Base-by-base conservation (phyloP, 2,329 filamentous ascomycete genomes). In the Fusarium liriodendri region DNA sequence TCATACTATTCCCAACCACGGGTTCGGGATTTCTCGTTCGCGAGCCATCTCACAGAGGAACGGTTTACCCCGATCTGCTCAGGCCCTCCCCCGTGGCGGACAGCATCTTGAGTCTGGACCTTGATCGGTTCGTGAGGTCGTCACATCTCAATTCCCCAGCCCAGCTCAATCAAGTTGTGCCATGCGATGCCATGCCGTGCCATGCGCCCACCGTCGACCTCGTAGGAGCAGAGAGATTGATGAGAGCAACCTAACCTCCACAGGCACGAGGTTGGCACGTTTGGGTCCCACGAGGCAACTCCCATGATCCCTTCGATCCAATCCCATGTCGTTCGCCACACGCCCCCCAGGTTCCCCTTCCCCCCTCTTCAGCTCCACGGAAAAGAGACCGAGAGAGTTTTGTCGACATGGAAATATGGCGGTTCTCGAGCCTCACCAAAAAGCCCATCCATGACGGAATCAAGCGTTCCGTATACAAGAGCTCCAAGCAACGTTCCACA, bases 131-230 rank as follows among this genome's bases (percentile, higher is more conserved):
- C 20, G 10, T 62, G 29, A 27, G 59, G 27, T 14, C 22, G 66
- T 72, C 76, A 72, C 64, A 76, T 69, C 52, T 77, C 70, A 69
- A 47, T 67, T 66, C 27, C 64, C 40, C 20, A 45, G 40, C 66
- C 61, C 22, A 64, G 42, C 18, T 27, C 18, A n/a, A n/a, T 47
- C 47, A 45, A 25, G 40, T 63, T 58, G 55, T 74, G 58, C 69
- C 74, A 71, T 66, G 74, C 37, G 42, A 45, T 45, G 40, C 40
- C 40, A 47, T 25, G 42, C 42, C 42, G 42, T 47, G 66, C 55
- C 62, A 47, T 63, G 64, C 64, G 37, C 32, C 45, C 58, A 47
- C 45, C 64, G 27, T 62, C 61, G n/a, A 50, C 52, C 62, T 73
- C 70, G 47, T 52, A 27, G 47, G 27, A 52, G 10, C 22, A 22